These are phyloP conservation scores for Litsea cubeba DNA, from an alignment of 164 flowering plant genomes.

Conservation along the genomic window DNA sequence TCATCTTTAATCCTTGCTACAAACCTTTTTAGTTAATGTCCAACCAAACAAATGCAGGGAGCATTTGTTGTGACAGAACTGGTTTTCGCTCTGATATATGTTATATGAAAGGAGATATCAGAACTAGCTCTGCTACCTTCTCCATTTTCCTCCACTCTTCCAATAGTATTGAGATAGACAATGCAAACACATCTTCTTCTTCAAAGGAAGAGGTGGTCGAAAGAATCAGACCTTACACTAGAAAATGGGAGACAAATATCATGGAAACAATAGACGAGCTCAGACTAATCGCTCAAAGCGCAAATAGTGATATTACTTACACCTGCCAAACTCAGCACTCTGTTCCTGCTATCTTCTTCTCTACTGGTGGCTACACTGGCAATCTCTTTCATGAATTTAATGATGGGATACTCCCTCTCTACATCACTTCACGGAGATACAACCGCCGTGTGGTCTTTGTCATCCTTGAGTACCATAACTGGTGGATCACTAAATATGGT, in stretches of 20 bases:
- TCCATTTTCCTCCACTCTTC: constrained; percentile 58
- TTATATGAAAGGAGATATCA: constrained; percentile 85
- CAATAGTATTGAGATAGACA: constrained; percentile 7
- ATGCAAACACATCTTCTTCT: constrained; percentile 1
- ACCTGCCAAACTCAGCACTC: constrained; percentile 63
- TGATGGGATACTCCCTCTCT: constrained; percentile 83
- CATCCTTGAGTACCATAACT: constrained; percentile 71
- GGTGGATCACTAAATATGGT: constrained; percentile 83
- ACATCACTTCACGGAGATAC: constrained; percentile 71
- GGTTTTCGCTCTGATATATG: constrained; percentile 64
- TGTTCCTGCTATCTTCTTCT: constrained; percentile 84
- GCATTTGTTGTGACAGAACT: constrained; percentile 79
- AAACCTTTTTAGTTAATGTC: not conserved
- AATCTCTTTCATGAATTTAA: constrained; percentile 94
- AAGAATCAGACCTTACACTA: constrained; percentile 78
- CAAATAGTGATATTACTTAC: constrained; percentile 12
- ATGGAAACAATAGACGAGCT: constrained; percentile 76
- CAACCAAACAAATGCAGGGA: constrained; percentile 34
- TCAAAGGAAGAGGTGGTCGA: constrained; percentile 34
- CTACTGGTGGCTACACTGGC: constrained; percentile 92
- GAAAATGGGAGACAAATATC: constrained; percentile 81
- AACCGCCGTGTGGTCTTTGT: constrained; percentile 76
- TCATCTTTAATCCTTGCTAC: too few relatives aligned
- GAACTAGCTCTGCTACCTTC: constrained; percentile 59
- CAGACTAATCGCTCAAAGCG: constrained; percentile 33